phyloP scores from a whole-genome alignment of 371 early-diverging fungal species.

The Mucor sp. region DNA sequence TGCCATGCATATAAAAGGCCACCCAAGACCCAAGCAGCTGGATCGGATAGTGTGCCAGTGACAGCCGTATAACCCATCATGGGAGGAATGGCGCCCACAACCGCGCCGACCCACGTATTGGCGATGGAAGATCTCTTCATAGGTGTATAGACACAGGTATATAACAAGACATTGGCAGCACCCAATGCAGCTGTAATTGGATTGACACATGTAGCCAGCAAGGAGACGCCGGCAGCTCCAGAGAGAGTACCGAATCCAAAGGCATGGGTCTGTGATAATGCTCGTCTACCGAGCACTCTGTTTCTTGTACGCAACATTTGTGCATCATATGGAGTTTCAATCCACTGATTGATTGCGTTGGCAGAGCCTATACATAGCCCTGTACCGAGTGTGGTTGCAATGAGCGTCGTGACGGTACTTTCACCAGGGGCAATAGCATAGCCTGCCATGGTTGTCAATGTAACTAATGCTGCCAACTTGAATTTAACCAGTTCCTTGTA shows the following conservation, averaged over 20 bases:
- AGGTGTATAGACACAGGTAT: slow-evolving; percentile 91
- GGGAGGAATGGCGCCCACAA: slow-evolving; percentile 97
- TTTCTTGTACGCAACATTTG: slow-evolving; percentile 95
- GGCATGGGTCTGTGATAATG: slow-evolving; percentile 85
- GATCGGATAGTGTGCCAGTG: slow-evolving; percentile 69
- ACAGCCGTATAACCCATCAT: slow-evolving; percentile 97
- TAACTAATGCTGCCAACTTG: slow-evolving; percentile 87
- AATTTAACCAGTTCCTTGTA: slow-evolving; percentile 77
- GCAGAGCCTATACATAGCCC: slow-evolving; percentile 91
- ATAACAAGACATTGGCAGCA: slow-evolving; percentile 83
- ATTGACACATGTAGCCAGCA: slow-evolving; percentile 79
- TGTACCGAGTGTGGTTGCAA: slow-evolving; percentile 89
- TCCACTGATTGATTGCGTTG: slow-evolving; percentile 96
- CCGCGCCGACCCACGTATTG: slow-evolving; percentile 95
- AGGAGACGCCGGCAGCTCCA: slow-evolving; percentile 72
- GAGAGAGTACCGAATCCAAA: slow-evolving; percentile 74
- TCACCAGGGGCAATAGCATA: slow-evolving; percentile 92
- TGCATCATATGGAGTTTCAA: slow-evolving; percentile 95
- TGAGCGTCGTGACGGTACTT: slow-evolving; percentile 64
- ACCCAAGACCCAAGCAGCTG: slow-evolving; percentile 82
- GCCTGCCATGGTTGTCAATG: slow-evolving; percentile 93
- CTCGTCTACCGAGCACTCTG: slow-evolving; percentile 83
- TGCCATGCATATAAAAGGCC: slow-evolving; percentile 93
- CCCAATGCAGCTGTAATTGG: slow-evolving; percentile 85
- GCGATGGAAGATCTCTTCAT: slow-evolving; percentile 91